phyloP scores from a whole-genome alignment of 2,329 filamentous ascomycete species.

The Pezicula rhizophila region DNA sequence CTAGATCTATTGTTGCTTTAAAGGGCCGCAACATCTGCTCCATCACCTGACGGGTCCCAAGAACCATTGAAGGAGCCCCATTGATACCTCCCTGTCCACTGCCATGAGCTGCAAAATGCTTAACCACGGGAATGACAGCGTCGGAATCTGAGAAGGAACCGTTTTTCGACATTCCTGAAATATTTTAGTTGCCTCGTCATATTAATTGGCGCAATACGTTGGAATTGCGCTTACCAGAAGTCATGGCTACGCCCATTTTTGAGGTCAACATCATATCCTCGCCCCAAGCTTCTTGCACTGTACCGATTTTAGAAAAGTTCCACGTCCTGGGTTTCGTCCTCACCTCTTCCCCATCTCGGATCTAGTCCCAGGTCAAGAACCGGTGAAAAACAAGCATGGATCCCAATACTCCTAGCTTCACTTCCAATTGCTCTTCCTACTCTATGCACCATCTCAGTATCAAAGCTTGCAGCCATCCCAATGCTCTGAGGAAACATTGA shows the following conservation, averaged over 20 bases:
- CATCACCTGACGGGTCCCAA: constrained; percentile 36
- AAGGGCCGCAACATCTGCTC: constrained; percentile 37
- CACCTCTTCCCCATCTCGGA: constrained; percentile 35
- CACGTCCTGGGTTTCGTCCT: background rate
- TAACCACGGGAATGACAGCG: constrained; percentile 38
- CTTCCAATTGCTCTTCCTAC: constrained; percentile 36
- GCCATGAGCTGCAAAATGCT: constrained; percentile 40
- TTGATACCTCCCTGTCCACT: constrained; percentile 37
- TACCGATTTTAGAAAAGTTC: background rate
- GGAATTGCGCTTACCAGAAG: constrained; percentile 21
- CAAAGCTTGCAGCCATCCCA: constrained; percentile 36
- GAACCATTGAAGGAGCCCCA: constrained; percentile 37
- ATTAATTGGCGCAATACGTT: background rate
- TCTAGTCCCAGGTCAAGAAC: constrained; percentile 39
- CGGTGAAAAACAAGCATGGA: constrained; percentile 38
- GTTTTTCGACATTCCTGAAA: constrained; percentile 34
- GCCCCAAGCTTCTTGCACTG: constrained; percentile 36
- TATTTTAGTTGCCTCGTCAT: background rate
- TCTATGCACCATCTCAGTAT: constrained; percentile 34
- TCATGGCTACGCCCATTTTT: constrained; percentile 38
- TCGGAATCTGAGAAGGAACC: constrained; percentile 35
- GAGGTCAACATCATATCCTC: constrained; percentile 39
- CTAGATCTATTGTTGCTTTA: constrained; percentile 36
- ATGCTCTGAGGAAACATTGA: constrained; percentile 39
- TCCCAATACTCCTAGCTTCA: constrained; percentile 37